These are phyloP conservation scores for Venustampulla echinocandica DNA, from an alignment of 495 filamentous ascomycete species.

Conservation along the genomic window DNA sequence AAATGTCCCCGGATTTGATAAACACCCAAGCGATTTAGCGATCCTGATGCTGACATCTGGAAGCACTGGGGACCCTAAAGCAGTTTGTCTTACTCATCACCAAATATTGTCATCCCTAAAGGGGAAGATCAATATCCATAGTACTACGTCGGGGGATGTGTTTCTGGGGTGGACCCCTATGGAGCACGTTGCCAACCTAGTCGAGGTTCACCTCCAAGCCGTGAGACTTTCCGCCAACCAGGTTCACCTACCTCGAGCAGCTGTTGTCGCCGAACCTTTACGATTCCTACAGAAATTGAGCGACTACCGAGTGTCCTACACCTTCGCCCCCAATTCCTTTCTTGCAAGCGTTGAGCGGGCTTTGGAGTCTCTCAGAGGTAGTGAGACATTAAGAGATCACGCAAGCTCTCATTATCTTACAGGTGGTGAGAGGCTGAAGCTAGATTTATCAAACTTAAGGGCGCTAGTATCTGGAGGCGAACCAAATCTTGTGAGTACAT, in stretches of 20 bases:
- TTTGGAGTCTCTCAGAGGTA: background rate
- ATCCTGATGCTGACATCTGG: conserved; percentile 52
- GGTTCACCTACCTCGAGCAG: conserved; percentile 35
- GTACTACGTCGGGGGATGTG: conserved; percentile 1
- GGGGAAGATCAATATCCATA: conserved; percentile 29
- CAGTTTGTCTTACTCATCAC: conserved; percentile 35
- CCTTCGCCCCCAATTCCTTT: conserved; percentile 52
- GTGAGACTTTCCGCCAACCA: conserved; percentile 33
- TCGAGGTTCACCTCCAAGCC: conserved; percentile 43
- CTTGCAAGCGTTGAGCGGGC: conserved; percentile 23
- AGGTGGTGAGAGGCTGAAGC: background rate
- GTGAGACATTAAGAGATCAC: background rate
- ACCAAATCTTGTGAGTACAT: conserved; percentile 26
- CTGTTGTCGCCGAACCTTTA: conserved; percentile 34
- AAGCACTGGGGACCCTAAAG: conserved; percentile 46
- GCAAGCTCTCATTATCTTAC: background rate
- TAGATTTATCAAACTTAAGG: background rate
- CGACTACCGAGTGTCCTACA: conserved; percentile 33
- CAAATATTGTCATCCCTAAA: conserved; percentile 39
- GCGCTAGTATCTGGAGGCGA: conserved; percentile 31
- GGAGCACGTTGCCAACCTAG: conserved; percentile 46
- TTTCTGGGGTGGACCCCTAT: conserved; percentile 46
- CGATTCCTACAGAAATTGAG: conserved; percentile 35
- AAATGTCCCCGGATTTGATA: background rate
- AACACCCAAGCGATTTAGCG: conserved; percentile 16